A percentile compares a stretch with the other conserved stretches of the same genome.
Conservation (phyloP, 2,329 filamentous ascomycete species). For the Cytospora mali region DNA sequence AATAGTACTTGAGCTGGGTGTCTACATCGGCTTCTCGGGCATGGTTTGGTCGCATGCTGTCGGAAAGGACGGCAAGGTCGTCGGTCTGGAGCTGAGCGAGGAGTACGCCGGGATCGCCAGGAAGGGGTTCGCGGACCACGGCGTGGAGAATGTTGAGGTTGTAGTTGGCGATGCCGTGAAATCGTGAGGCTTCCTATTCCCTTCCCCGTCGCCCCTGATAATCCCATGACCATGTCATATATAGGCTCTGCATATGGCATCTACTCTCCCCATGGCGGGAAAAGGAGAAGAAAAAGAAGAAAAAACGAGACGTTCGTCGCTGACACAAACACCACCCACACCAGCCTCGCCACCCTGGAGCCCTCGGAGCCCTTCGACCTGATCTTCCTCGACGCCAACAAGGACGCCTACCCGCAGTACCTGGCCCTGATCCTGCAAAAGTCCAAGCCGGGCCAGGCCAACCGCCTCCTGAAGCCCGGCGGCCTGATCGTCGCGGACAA, state of each 20-base stretch:
- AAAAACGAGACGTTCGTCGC: background rate
- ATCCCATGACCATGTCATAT: background rate
- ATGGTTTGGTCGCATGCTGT: constrained; percentile 52
- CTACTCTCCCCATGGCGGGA: no score
- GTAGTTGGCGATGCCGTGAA: constrained; percentile 50
- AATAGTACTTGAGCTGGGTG: constrained; percentile 52
- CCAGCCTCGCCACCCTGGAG: constrained; percentile 39
- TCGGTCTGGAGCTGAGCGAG: constrained; percentile 48
- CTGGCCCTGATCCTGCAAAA: constrained; percentile 47
- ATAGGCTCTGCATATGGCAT: background rate
- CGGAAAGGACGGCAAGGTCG: constrained; percentile 46
- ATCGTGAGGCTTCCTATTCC: constrained; percentile 41
- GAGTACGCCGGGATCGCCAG: constrained; percentile 48
- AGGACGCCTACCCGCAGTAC: constrained; percentile 54
- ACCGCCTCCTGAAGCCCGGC: constrained; percentile 49
- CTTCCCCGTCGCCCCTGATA: background rate
- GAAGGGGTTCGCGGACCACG: constrained; percentile 43
- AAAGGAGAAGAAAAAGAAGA: no score
- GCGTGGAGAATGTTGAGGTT: constrained; percentile 50
- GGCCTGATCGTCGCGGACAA: constrained; percentile 60
- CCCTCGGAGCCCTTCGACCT: constrained; percentile 52
- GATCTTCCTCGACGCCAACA: constrained; percentile 58
- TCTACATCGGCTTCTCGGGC: constrained; percentile 53
- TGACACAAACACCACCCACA: constrained; percentile 10
- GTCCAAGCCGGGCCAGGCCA: constrained; percentile 42